Base-by-base conservation (phyloP, 2,329 filamentous ascomycete genomes). In the Gnomoniopsis sp. region DNA sequence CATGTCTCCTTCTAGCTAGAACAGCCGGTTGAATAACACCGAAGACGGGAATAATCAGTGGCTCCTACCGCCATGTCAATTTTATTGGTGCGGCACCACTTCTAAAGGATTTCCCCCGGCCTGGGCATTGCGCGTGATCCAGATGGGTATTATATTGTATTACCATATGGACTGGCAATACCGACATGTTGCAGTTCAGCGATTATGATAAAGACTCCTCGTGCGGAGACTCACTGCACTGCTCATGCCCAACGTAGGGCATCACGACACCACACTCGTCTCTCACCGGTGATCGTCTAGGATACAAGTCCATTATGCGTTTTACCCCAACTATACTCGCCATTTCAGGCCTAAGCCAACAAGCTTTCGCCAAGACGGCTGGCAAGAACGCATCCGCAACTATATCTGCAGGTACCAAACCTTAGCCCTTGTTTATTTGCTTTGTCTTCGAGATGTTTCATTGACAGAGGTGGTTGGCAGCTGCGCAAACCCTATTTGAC, bases 401-500 rank as follows among this genome's bases (percentile, higher is more conserved):
- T 26, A 22, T 60, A 17, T 57, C 58, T 11, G n/a, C 46, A 57
- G 51, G 58, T 55, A 48, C 22, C 38, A 19, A 33, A 36, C 50
- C n/a, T 21, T 44, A 17, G n/a, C n/a, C 41, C 11, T 36, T 14
- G 26, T 8, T 30, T 30, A 8, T 30, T 30, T 33, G 26, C 26
- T 34, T 21, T 17, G 8, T 17, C 7, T n/a, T n/a, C 12, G 12
- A 36, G 4, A 7, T 14, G 19, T 4, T 7, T 19, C n/a, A 23
- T 11, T 15, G 17, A 30, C 48, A 51, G 33, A 51, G 7, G n/a
- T 14, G 11, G 11, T 15, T 19, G 38, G 10, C 36, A 74, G 72
- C 63, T 60, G 72, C 73, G 1, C 72, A 74, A 56, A 69, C 64
- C 57, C 61, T 74, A 19, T 75, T 77, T 41, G 71, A 75, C 57